phyloP scores from a whole-genome alignment of 345 rosid species.

The Populus deltoides region DNA sequence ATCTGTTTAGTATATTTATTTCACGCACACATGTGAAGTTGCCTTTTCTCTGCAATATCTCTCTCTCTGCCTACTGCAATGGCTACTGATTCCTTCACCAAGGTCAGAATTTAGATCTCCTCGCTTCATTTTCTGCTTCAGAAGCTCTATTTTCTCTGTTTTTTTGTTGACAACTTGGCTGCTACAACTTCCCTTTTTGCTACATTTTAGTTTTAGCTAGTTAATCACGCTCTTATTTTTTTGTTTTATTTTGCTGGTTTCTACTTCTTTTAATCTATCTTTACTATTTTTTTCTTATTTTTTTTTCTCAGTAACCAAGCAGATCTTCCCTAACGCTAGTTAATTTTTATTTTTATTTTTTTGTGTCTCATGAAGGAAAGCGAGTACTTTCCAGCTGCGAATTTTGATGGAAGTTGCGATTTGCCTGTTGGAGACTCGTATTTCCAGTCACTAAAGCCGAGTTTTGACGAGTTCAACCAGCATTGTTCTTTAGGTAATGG shows the following conservation, averaged over 20 bases:
- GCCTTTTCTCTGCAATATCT: not conserved
- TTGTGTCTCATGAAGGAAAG: conserved; percentile 22
- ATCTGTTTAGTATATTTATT: not conserved
- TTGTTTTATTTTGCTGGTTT: not conserved
- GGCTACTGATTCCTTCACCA: conserved; percentile 23
- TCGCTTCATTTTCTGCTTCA: not conserved
- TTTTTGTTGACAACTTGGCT: not conserved
- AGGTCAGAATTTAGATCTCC: conserved; percentile 24
- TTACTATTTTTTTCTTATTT: not conserved
- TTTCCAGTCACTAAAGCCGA: conserved; percentile 38
- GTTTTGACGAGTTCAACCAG: conserved; percentile 33
- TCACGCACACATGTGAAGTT: not conserved
- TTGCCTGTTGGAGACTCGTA: conserved; percentile 30
- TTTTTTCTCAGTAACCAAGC: not conserved
- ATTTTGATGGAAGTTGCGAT: conserved; percentile 30
- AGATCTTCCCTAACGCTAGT: not conserved
- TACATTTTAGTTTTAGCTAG: not conserved
- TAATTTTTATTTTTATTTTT: not conserved
- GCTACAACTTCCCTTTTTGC: not conserved
- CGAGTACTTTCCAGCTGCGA: conserved; percentile 4
- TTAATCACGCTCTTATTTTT: not conserved
- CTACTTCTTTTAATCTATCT: not conserved
- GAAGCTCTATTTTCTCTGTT: not conserved
- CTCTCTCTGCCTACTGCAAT: conserved; percentile 4
- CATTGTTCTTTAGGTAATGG: conserved; percentile 41